Conservation (phyloP, 2,329 filamentous ascomycete genomes). For the Pseudodiploospora longispora region DNA sequence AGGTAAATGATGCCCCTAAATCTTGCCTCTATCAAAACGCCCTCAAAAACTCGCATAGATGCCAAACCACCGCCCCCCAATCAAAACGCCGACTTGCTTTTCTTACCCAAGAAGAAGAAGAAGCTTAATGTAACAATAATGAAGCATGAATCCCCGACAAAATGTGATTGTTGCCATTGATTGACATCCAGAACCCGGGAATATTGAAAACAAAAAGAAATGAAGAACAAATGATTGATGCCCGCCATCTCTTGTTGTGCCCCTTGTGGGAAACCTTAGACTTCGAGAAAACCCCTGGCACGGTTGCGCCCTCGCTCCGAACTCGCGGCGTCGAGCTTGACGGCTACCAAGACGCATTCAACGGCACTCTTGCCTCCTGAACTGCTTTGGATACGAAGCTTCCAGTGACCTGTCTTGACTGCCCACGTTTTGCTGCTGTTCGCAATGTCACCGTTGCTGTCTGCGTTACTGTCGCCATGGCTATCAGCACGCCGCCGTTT, state of each 20-base stretch:
- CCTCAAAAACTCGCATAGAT: too few relatives aligned
- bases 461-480: conserved; percentile 4
- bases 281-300: conserved; percentile 52
- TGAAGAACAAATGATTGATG: background rate
- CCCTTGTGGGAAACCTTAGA: conserved; percentile 7
- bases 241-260: background rate
- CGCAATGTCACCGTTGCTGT: conserved; percentile 7
- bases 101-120: too few relatives aligned
- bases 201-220: background rate
- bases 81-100: too few relatives aligned
- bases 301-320: conserved; percentile 60
- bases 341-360: conserved; percentile 66
- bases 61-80: too few relatives aligned
- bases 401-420: conserved; percentile 63
- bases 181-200: too few relatives aligned
- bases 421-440: conserved; percentile 45
- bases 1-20: too few relatives aligned
- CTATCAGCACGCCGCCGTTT: conserved; percentile 38
- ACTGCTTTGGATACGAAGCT: conserved; percentile 53
- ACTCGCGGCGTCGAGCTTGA: conserved; percentile 67
- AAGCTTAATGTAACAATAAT: too few relatives aligned
- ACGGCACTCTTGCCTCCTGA: conserved; percentile 44
- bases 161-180: too few relatives aligned
- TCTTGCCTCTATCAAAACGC: too few relatives aligned
- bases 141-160: too few relatives aligned